Conservation (phyloP, 176 grass and related monocot species). For the Elymus sibiricus region DNA sequence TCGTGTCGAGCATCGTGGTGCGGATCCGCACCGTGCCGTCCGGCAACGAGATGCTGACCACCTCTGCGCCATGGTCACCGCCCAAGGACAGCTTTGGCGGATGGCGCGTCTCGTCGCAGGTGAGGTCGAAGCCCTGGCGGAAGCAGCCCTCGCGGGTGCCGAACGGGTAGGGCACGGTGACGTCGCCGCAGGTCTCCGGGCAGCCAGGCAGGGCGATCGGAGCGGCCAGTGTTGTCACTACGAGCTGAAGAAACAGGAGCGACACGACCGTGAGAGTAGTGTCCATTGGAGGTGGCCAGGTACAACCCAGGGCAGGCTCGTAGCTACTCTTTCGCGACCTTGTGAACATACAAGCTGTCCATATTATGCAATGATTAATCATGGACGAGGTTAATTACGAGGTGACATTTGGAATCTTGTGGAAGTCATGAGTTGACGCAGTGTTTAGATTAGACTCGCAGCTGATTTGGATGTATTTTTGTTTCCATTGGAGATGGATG, state of each 20-base stretch:
- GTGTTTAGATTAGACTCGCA: background rate
- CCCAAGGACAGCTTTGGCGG: background rate
- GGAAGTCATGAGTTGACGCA: background rate
- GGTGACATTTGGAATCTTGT: background rate
- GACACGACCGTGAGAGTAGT: background rate
- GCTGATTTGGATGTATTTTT: background rate
- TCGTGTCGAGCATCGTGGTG: background rate
- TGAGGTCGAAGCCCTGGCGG: conserved; percentile 23
- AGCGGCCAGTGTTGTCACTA: background rate
- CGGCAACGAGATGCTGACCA: background rate
- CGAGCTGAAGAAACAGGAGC: background rate
- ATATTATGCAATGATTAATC: background rate
- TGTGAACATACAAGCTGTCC: background rate
- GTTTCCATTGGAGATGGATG: background rate
- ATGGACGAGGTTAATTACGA: background rate
- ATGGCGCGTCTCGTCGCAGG: background rate
- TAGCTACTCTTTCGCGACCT: background rate
- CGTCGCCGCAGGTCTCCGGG: conserved; percentile 1
- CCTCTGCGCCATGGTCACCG: background rate
- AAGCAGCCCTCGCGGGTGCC: background rate
- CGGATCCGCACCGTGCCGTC: conserved; percentile 14
- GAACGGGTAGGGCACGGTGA: conserved; percentile 28
- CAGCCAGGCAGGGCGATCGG: conserved; percentile 17
- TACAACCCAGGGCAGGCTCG: background rate
- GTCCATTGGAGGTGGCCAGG: background rate